phyloP scores from a whole-genome alignment of 208 protist genomes.

The Crithidia mellificae region DNA sequence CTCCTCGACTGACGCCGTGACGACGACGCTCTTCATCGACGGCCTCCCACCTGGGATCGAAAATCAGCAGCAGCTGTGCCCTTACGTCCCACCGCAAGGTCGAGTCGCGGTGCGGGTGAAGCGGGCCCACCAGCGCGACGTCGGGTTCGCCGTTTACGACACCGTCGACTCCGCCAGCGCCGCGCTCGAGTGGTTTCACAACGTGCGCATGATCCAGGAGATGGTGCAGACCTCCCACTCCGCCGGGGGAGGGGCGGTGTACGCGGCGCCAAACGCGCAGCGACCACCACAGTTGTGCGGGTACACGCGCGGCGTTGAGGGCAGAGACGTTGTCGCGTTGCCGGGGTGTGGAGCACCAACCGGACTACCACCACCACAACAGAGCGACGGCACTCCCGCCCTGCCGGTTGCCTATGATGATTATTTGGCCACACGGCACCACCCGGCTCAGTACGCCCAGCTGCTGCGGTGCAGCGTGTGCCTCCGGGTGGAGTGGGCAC shows the following conservation, averaged over 20 bases:
- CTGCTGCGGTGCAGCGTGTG: conserved; percentile 39
- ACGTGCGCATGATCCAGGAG: conserved; percentile 23
- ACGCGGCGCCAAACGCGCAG: not conserved
- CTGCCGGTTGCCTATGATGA: conserved; percentile 41
- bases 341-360: too few relatives aligned
- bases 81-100: conserved; percentile 58
- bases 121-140: conserved; percentile 38
- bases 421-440: conserved; percentile 10
- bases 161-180: conserved; percentile 27
- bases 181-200: conserved; percentile 59
- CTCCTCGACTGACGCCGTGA: not conserved
- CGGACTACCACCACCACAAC: not conserved
- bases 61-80: conserved; percentile 42
- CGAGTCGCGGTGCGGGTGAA: conserved; percentile 50
- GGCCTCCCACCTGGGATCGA: conserved; percentile 43
- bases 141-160: conserved; percentile 68
- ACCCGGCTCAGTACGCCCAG: conserved; percentile 25
- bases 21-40: conserved; percentile 56
- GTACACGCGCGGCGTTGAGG: not conserved
- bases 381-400: too few relatives aligned
- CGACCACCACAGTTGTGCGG: too few relatives aligned
- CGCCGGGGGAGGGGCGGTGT: not conserved
- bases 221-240: conserved; percentile 26
- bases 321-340: too few relatives aligned
- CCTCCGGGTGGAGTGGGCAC: conserved; percentile 49